Base-by-base conservation (phyloP, 75 land plant species). In the Pinus tabuliformis region DNA sequence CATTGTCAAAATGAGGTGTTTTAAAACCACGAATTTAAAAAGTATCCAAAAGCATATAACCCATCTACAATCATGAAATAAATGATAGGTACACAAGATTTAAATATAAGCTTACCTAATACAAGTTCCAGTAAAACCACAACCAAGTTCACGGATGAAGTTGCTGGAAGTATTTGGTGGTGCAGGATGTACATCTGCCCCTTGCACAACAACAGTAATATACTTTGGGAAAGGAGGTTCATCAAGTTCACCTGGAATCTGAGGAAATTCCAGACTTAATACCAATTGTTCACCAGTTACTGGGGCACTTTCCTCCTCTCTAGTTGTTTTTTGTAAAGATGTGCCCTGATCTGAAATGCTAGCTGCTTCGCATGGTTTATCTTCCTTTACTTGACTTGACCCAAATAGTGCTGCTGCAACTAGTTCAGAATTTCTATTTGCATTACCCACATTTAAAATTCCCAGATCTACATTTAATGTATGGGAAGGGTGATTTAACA, bases 371-470 rank as follows among this genome's bases (percentile, higher is more conserved):
- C 49, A 68, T 58, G 58, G 15, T 37, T 72, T 21, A 58, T 77
- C 77, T 28, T 68, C 80, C 37, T 33, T 60, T 74, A 9, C 22
- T 8, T 58, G 54, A 71, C 16, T 59, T 57, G 75, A 73, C 72
- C 77, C 89, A 61, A 22, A 13, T 30, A 89, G 84, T 8, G 87
- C 91, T 58, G 64, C 70, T 61, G 79, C 78, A 65, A 91, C 62
- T 62, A 89, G 74, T 66, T 15, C 75, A 74, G 15, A 70, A 77
- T 66, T 81, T 58, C 73, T 81, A 79, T 57, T 82, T 81, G 33
- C 60, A 77, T 74, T 28, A 64, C 60, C 75, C 63, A 21, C 45
- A 59, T 20, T 26, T 74, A 13, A 70, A 57, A 36, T 54, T 77
- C 28, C 57, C n/a, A 64, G 74, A 37, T 60, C 62, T 73, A 15